Evolutionary conservation across 371 early-diverging fungal genomes (phyloP).

Genomic region (Rhizopus microsporus): DNA sequence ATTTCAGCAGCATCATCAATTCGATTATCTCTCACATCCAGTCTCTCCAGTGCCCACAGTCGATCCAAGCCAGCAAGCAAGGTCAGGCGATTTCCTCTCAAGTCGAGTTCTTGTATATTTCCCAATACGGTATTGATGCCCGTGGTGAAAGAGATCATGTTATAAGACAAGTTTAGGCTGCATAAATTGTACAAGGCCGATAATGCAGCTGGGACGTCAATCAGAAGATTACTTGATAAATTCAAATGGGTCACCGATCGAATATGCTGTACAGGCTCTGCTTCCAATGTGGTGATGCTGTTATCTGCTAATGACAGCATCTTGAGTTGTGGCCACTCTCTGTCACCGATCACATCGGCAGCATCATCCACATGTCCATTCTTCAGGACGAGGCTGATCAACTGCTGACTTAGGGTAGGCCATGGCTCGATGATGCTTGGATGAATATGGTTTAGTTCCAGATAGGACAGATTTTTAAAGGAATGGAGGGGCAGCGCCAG

Average conservation of each 20-base stretch:
- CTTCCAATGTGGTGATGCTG: slow-evolving; percentile 53
- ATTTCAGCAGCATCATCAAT: slow-evolving; percentile 63
- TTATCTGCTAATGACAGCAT: slow-evolving; percentile 63
- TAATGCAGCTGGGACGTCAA: slow-evolving; percentile 61
- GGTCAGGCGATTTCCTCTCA: slow-evolving; percentile 68
- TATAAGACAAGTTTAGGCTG: slow-evolving; percentile 64
- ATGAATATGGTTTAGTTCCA: slow-evolving; percentile 55
- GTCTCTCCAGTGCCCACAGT: slow-evolving; percentile 69
- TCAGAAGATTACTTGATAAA: slow-evolving; percentile 64
- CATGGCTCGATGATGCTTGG: slow-evolving; percentile 53
- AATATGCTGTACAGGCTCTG: slow-evolving; percentile 46
- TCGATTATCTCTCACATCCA: slow-evolving; percentile 70
- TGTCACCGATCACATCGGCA: slow-evolving; percentile 14
- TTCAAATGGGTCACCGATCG: slow-evolving; percentile 59
- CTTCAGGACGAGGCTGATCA: slow-evolving; percentile 50
- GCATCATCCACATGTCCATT: slow-evolving; percentile 44
- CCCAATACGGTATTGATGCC: slow-evolving; percentile 68
- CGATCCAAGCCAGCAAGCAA: slow-evolving; percentile 67
- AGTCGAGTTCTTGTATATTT: slow-evolving; percentile 62
- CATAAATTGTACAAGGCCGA: slow-evolving; percentile 58
- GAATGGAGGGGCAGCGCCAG: slow-evolving; percentile 39
- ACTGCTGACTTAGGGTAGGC: slow-evolving; percentile 38
- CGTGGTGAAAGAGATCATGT: slow-evolving; percentile 63
- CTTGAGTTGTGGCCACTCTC: slow-evolving; percentile 46
- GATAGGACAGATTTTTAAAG: slow-evolving; percentile 48